Conservation (phyloP, 352 stramenopile species). For the Phytopythium aichiense region DNA sequence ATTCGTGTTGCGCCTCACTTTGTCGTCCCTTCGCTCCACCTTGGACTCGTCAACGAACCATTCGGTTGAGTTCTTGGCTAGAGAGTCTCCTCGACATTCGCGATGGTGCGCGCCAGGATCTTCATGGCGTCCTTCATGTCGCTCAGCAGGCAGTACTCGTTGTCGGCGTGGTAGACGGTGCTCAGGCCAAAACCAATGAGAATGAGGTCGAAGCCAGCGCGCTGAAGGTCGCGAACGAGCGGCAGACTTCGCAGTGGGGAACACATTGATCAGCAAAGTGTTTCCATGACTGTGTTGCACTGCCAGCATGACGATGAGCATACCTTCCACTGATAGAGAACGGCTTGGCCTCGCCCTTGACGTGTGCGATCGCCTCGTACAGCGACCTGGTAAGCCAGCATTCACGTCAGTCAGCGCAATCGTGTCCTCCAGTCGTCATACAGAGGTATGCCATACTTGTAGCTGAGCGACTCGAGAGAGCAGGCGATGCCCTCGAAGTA, state of each 20-base stretch:
- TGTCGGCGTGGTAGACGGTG: constrained; percentile 90
- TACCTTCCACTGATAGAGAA: constrained; percentile 91
- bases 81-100: constrained; percentile 46
- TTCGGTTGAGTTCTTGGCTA: not conserved
- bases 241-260: constrained; percentile 31
- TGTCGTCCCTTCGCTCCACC: not conserved
- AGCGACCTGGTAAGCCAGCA: constrained; percentile 42
- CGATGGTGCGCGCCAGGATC: constrained; percentile 83
- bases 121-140: constrained; percentile 86
- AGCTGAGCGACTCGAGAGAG: constrained; percentile 75
- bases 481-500: constrained; percentile 84
- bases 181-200: constrained; percentile 79
- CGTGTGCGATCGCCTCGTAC: constrained; percentile 61
- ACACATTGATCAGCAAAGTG: not conserved
- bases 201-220: constrained; percentile 67
- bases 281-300: too few relatives aligned
- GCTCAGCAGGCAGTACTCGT: constrained; percentile 87
- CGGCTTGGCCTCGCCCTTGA: constrained; percentile 80
- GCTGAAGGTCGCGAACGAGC: constrained; percentile 75
- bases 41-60: not conserved
- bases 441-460: constrained; percentile 18
- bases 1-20: not conserved
- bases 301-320: constrained; percentile 15
- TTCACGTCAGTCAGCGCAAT: not conserved
- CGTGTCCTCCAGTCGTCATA: not conserved